These are phyloP conservation scores for Jatropha podagrica DNA, from an alignment of 441 rosid genomes.

Conservation along the genomic window DNA sequence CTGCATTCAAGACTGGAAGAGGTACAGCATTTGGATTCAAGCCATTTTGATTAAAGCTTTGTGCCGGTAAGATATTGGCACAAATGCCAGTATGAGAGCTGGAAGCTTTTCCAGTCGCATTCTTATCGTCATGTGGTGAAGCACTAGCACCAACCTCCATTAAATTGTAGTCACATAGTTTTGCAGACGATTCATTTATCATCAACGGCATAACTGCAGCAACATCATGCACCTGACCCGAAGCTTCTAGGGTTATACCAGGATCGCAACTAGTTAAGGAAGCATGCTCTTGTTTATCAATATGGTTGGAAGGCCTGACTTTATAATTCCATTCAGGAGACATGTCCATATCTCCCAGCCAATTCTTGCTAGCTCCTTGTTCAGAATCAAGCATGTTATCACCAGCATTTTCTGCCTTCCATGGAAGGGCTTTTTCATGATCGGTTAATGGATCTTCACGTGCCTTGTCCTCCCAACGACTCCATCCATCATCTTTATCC, in stretches of 20 bases:
- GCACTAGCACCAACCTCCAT: conserved; percentile 32
- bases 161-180: conserved; percentile 34
- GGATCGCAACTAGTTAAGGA: conserved; percentile 35
- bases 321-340: conserved; percentile 88
- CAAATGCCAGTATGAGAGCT: conserved; percentile 35
- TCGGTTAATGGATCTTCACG: conserved; percentile 25
- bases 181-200: conserved; percentile 32
- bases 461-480: conserved; percentile 28
- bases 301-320: conserved; percentile 42
- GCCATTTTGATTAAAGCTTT: conserved; percentile 45
- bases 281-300: conserved; percentile 36
- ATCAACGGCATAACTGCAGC: conserved; percentile 33
- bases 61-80: conserved; percentile 30
- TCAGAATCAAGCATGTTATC: conserved; percentile 33
- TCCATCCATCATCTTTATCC: conserved; percentile 40
- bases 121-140: conserved; percentile 32
- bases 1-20: conserved; percentile 41
- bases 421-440: conserved; percentile 24
- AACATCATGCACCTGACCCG: conserved; percentile 31
- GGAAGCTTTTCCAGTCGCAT: conserved; percentile 31
- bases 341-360: conserved; percentile 78
- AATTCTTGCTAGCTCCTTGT: conserved; percentile 44
- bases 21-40: conserved; percentile 40
- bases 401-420: conserved; percentile 37
- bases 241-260: conserved; percentile 28